phyloP scores from a whole-genome alignment of 257 asterid species.

The Henckelia pumila region DNA sequence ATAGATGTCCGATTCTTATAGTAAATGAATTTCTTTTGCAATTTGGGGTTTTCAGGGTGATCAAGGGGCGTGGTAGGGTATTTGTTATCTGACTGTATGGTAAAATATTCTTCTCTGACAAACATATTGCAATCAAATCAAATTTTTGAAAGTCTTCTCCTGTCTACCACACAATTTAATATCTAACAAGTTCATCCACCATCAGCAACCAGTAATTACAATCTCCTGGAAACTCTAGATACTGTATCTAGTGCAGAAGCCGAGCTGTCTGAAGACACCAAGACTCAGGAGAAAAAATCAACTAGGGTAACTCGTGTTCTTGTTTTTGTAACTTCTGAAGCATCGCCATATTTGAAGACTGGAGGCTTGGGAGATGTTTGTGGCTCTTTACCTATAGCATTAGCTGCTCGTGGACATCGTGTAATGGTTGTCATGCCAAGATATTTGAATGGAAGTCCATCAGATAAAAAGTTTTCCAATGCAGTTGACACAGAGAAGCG shows the following conservation, averaged over 20 bases:
- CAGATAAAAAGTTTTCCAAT: conserved; percentile 56
- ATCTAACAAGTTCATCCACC: conserved; percentile 13
- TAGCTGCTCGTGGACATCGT: conserved; percentile 85
- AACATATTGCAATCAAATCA: background rate
- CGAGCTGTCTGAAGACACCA: conserved; percentile 34
- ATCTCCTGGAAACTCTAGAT: conserved; percentile 34
- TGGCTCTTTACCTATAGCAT: conserved; percentile 90
- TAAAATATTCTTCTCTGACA: background rate
- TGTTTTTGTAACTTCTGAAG: conserved; percentile 82
- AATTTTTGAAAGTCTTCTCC: conserved; percentile 7
- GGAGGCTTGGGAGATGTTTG: conserved; percentile 99
- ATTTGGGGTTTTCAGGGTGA: background rate
- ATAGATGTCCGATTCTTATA: background rate
- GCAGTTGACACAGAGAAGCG: conserved; percentile 50
- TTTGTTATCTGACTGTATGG: conserved; percentile 5
- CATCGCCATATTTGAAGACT: conserved; percentile 94
- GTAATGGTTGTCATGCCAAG: conserved; percentile 95
- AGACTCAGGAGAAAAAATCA: conserved; percentile 28
- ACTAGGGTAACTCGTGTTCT: conserved; percentile 43
- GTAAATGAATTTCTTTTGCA: background rate
- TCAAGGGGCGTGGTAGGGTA: background rate
- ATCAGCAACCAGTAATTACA: conserved; percentile 41
- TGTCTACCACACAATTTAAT: background rate
- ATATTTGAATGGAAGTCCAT: conserved; percentile 57
- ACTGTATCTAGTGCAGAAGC: conserved; percentile 28